Base-by-base conservation (phyloP, 2,329 filamentous ascomycete species). In the Penicillium sp. region DNA sequence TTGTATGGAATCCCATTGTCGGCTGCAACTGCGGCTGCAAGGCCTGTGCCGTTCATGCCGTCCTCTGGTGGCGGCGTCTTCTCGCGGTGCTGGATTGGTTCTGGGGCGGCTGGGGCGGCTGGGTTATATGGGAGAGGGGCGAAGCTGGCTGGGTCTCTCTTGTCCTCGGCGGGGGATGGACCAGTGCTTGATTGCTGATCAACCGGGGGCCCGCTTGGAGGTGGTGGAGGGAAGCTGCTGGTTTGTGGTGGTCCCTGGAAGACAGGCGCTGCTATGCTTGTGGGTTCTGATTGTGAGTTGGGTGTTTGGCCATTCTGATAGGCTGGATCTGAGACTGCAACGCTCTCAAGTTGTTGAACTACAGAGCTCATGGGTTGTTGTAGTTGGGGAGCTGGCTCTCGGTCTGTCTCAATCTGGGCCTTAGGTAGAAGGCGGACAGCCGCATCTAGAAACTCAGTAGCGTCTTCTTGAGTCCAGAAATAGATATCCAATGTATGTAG, bases 1-100 rank as follows among this genome's bases (percentile, higher is more conserved):
- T 66, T 60, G 46, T 72, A 75, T 36, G 67, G 61, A 8, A 70
- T 55, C 2, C 66, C 64, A 35, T 73, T 62, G 53, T 78, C 76
- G 36, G 70, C 71, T 52, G 68, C 70, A 6, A 70, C 71, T 8
- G 74, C 76, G 5, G 74, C 72, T 38, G 72, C 66, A 5, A 79
- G 71, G 2, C 77, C 77, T 1, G 76, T 79, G 13, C 77, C 77
- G 32, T 68, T 71, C 14, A 71, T 77, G 35, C 77, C 81, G 67
- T 86, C 84, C 26, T 75, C 72, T 11, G 84, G 84, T 7, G 84
- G 84, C 2, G 84, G 84, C 4, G 84, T 87, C 72, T 86, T 85
- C 68, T 87, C 84, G n/a, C 84, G 79, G 62, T 84, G 80, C 39
- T 80, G 77, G 48, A 87, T 85, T 2, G 82, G 83, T 64, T 87